Evolutionary conservation across 257 asterid species (phyloP).

Genomic region (Ophiorrhiza pumila): DNA sequence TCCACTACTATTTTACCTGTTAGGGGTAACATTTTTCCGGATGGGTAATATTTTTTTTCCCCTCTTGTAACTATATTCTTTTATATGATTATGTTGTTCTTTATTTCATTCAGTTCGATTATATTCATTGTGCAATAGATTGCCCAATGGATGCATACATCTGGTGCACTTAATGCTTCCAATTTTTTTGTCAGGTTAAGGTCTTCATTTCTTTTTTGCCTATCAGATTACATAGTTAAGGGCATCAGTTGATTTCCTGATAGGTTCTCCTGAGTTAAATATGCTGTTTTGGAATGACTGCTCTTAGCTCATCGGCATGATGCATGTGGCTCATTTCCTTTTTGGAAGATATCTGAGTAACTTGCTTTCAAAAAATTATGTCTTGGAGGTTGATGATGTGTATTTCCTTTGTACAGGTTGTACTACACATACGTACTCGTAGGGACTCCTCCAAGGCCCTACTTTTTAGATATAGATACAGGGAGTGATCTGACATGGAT

Average conservation of each 20-base stretch:
- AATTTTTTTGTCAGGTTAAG: not conserved
- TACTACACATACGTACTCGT: conserved; percentile 56
- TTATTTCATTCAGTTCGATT: not conserved
- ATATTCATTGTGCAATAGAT: not conserved
- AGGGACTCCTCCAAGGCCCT: conserved; percentile 79
- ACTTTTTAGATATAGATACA: conserved; percentile 70
- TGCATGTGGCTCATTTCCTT: not conserved
- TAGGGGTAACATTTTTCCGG: conserved; percentile 50
- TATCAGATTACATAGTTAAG: not conserved
- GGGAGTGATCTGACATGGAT: conserved; percentile 87
- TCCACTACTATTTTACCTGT: conserved; percentile 46
- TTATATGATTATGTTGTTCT: not conserved
- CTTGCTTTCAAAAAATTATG: not conserved
- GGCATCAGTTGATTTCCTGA: not conserved
- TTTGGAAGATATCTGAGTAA: not conserved
- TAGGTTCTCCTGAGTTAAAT: not conserved
- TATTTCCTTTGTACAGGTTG: conserved; percentile 34
- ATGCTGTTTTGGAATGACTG: not conserved
- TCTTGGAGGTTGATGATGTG: not conserved
- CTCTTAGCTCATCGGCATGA: not conserved
- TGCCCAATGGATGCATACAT: not conserved
- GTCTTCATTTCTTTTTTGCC: not conserved
- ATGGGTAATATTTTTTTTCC: conserved; percentile 43
- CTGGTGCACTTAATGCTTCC: not conserved
- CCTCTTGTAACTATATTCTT: not conserved